A percentile compares a stretch with the other conserved stretches of the same genome.
These are phyloP conservation scores for Condylostoma magnum DNA, from an alignment of 169 alveolate species.

Conservation along the genomic window DNA sequence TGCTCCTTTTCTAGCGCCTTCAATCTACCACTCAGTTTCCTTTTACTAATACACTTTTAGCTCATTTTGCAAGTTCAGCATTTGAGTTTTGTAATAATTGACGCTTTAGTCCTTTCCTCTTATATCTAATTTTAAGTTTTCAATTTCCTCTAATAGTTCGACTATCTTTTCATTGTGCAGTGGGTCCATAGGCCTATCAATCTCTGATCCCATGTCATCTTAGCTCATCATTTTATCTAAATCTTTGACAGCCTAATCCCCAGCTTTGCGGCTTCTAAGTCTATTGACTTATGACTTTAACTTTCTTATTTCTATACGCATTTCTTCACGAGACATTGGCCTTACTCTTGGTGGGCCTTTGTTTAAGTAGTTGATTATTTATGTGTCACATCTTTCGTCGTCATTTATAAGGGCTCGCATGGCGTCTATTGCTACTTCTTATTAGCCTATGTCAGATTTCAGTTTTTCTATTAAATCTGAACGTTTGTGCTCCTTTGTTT, in stretches of 20 bases:
- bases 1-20: no score
- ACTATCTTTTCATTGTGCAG: conserved; percentile 17
- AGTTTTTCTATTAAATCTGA: conserved; percentile 24
- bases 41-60: background rate
- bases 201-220: background rate
- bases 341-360: conserved; percentile 25
- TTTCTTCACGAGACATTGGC: conserved; percentile 24
- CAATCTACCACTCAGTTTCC: background rate
- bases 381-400: conserved; percentile 12
- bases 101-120: background rate
- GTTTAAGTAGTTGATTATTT: conserved; percentile 12
- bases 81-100: background rate
- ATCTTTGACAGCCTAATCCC: conserved; percentile 23
- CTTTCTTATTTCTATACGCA: conserved; percentile 14
- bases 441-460: conserved; percentile 19
- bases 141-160: conserved; percentile 14
- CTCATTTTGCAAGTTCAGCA: background rate
- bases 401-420: conserved; percentile 5
- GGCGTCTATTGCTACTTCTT: conserved; percentile 28
- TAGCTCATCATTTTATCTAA: background rate
- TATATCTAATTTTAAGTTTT: background rate
- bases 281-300: background rate
- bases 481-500: conserved; percentile 14
- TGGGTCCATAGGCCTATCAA: background rate
- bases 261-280: background rate